Evolutionary conservation across 257 asterid genomes (phyloP).

Genomic region (Solanum infundibuliforme): DNA sequence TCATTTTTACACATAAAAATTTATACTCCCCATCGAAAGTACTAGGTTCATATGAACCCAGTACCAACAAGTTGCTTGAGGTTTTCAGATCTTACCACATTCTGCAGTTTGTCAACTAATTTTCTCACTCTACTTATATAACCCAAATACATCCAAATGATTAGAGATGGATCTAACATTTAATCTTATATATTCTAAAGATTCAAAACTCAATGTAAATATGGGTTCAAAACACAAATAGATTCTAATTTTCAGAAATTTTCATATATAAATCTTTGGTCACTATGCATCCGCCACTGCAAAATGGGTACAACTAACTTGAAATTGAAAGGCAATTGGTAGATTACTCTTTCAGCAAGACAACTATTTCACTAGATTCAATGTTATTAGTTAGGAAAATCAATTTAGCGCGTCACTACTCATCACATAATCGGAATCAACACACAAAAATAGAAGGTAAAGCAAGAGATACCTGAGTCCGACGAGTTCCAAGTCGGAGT

Average conservation of each 20-base stretch:
- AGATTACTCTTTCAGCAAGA: not conserved
- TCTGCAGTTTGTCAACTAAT: not conserved
- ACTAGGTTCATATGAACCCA: not conserved
- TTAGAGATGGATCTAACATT: not conserved
- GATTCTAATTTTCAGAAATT: no score
- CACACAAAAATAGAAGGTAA: not conserved
- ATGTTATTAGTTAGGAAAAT: not conserved
- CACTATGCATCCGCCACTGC: not conserved
- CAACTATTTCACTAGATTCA: not conserved
- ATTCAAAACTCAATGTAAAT: not conserved
- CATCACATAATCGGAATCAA: not conserved
- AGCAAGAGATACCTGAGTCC: constrained; percentile 41
- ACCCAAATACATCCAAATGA: not conserved
- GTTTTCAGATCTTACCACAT: not conserved
- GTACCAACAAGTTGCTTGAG: not conserved
- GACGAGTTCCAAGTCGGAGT: constrained; percentile 64
- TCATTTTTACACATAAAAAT: no score
- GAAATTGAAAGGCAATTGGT: not conserved
- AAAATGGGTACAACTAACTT: not conserved
- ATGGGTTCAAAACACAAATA: no score
- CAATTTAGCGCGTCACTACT: not conserved
- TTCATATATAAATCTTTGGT: not conserved
- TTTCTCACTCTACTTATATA: not conserved
- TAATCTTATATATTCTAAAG: not conserved
- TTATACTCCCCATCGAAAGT: not conserved